These are phyloP conservation scores for Dentipellis fragilis DNA, from an alignment of 768 basidiomycete species.

Conservation along the genomic window DNA sequence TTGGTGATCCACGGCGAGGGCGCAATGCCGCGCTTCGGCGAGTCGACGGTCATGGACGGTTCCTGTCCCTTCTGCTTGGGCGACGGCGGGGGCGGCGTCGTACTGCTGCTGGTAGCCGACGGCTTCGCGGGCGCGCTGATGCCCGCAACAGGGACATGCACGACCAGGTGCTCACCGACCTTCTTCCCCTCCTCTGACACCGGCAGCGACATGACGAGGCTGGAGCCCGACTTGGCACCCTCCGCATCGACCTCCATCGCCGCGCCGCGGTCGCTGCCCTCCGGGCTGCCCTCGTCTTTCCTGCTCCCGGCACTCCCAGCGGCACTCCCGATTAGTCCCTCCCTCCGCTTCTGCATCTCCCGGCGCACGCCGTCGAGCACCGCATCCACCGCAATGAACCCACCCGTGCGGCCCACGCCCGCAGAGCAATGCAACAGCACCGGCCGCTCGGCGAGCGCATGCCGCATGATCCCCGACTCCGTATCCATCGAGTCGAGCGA, in stretches of 20 bases:
- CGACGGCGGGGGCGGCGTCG: not conserved
- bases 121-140: not conserved
- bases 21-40: not conserved
- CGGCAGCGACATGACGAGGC: conserved; percentile 6
- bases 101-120: not conserved
- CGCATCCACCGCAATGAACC: conserved; percentile 84
- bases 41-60: not conserved
- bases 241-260: conserved; percentile 21
- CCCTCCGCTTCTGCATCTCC: conserved; percentile 37
- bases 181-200: conserved; percentile 8
- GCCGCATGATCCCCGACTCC: conserved; percentile 44
- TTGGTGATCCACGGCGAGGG: not conserved
- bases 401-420: conserved; percentile 91
- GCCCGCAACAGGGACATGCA: conserved; percentile 9
- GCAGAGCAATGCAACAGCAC: conserved; percentile 87
- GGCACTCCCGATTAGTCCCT: conserved; percentile 6
- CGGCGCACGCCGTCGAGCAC: conserved; percentile 64
- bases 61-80: not conserved
- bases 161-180: not conserved
- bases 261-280: conserved; percentile 14
- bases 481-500: conserved; percentile 33
- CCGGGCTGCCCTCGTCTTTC: conserved; percentile 7
- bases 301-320: conserved; percentile 11
- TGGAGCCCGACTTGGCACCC: conserved; percentile 4
- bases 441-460: conserved; percentile 44